Conservation (phyloP, 2,329 filamentous ascomycete genomes). For the Botrytis deweyae region DNA sequence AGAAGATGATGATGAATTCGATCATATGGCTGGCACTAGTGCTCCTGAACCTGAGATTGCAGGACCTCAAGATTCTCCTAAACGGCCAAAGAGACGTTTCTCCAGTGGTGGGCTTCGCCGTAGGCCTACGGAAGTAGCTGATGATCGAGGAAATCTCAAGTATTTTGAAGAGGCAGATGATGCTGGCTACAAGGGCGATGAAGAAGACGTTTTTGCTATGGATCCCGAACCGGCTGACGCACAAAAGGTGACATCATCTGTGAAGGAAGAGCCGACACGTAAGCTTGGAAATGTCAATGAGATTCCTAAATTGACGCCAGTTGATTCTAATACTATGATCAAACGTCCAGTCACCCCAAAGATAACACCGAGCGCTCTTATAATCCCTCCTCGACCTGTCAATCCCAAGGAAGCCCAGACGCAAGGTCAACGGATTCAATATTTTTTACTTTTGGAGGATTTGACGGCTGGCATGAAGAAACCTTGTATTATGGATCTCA, state of each 20-base stretch:
- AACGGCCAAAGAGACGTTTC: conserved; percentile 66
- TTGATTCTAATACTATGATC: not conserved
- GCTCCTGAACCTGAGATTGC: conserved; percentile 60
- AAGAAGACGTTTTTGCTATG: conserved; percentile 69
- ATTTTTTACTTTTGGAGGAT: conserved; percentile 91
- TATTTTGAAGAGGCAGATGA: conserved; percentile 91
- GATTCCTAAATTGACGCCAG: not conserved
- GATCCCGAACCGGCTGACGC: conserved; percentile 45
- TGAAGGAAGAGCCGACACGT: not conserved
- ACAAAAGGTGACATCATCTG: conserved; percentile 9
- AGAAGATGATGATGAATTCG: conserved; percentile 39
- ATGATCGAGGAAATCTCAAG: conserved; percentile 74
- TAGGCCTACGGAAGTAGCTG: conserved; percentile 69
- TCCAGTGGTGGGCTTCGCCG: conserved; percentile 80
- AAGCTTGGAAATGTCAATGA: not conserved
- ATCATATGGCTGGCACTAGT: conserved; percentile 58
- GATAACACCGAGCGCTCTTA: conserved; percentile 2
- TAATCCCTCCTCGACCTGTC: conserved; percentile 52
- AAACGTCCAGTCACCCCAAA: not conserved
- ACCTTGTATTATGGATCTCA: conserved; percentile 94
- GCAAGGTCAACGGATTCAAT: conserved; percentile 71
- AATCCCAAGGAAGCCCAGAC: conserved; percentile 77
- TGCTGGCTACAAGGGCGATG: conserved; percentile 72
- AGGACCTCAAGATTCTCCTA: conserved; percentile 24
- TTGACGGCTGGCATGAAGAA: conserved; percentile 94